These are phyloP conservation scores for Cordyceps farinosa DNA, from an alignment of 2,329 filamentous ascomycete species.

Conservation along the genomic window DNA sequence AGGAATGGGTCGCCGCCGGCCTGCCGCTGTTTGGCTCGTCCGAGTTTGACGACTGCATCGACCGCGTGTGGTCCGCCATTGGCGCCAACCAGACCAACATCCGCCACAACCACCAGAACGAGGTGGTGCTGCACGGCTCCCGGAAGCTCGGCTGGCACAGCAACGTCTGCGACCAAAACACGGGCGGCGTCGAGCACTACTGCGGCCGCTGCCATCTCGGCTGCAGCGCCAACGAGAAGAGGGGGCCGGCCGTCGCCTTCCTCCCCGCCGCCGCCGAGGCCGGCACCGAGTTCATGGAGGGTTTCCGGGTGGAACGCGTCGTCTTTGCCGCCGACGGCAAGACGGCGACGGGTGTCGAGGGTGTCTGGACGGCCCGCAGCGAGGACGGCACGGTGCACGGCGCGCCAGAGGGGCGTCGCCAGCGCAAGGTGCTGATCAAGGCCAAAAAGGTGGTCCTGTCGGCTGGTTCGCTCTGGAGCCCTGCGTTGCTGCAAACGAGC, in stretches of 20 bases:
- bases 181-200: slow-evolving; percentile 66
- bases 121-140: slow-evolving; percentile 69
- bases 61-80: slow-evolving; percentile 75
- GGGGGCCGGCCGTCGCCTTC: slow-evolving; percentile 72
- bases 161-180: slow-evolving; percentile 73
- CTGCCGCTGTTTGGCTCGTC: slow-evolving; percentile 70
- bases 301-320: slow-evolving; percentile 68
- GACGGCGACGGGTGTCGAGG: slow-evolving; percentile 67
- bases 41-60: slow-evolving; percentile 74
- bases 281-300: slow-evolving; percentile 80
- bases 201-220: slow-evolving; percentile 64
- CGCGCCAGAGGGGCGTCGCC: slow-evolving; percentile 43
- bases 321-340: slow-evolving; percentile 59
- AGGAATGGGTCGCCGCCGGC: slow-evolving; percentile 72
- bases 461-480: slow-evolving; percentile 71
- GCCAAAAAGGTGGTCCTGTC: slow-evolving; percentile 81
- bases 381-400: slow-evolving; percentile 55
- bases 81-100: slow-evolving; percentile 65
- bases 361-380: slow-evolving; percentile 72
- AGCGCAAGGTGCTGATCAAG: slow-evolving; percentile 64
- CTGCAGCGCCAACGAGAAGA: slow-evolving; percentile 67
- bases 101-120: slow-evolving; percentile 70
- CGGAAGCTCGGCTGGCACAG: slow-evolving; percentile 69
- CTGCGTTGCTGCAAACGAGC: slow-evolving; percentile 71
- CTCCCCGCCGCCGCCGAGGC: slow-evolving; percentile 74